These are phyloP conservation scores for Didymella pomorum DNA, from an alignment of 2,329 filamentous ascomycete genomes.

Conservation along the genomic window DNA sequence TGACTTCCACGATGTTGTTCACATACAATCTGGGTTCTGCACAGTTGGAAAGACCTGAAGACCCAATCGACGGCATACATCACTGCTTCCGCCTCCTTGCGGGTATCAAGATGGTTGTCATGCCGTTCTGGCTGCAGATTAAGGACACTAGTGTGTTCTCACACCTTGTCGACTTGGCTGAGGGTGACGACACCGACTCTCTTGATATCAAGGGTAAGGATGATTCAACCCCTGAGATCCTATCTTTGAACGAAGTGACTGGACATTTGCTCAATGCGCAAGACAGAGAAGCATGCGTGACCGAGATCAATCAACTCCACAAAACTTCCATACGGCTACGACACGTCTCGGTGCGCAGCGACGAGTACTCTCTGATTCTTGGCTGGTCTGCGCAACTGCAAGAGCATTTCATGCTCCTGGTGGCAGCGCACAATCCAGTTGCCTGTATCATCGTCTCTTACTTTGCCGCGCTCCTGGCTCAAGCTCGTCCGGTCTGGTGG, in stretches of 20 bases:
- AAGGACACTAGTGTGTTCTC: conserved; percentile 30
- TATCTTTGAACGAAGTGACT: conserved; percentile 34
- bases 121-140: conserved; percentile 33
- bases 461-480: conserved; percentile 37
- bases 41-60: conserved; percentile 38
- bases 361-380: conserved; percentile 37
- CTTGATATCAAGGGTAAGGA: conserved; percentile 26
- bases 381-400: conserved; percentile 35
- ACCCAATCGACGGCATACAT: conserved; percentile 38
- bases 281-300: conserved; percentile 31
- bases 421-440: conserved; percentile 39
- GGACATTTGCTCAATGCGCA: conserved; percentile 31
- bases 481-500: conserved; percentile 40
- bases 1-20: conserved; percentile 38
- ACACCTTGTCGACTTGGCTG: conserved; percentile 24
- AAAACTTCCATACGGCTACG: conserved; percentile 29
- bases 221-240: conserved; percentile 31
- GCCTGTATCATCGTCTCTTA: conserved; percentile 40
- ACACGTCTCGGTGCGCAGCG: conserved; percentile 28
- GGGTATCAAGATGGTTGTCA: conserved; percentile 38
- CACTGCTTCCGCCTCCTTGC: conserved; percentile 42
- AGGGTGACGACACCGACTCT: conserved; percentile 18
- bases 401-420: conserved; percentile 36
- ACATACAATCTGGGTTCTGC: conserved; percentile 42
- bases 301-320: conserved; percentile 38